Evolutionary conservation across 2,329 filamentous ascomycete species (phyloP), one percentile per base, ranked within the genome.

Genomic region (Pestalotiopsis sp.): DNA sequence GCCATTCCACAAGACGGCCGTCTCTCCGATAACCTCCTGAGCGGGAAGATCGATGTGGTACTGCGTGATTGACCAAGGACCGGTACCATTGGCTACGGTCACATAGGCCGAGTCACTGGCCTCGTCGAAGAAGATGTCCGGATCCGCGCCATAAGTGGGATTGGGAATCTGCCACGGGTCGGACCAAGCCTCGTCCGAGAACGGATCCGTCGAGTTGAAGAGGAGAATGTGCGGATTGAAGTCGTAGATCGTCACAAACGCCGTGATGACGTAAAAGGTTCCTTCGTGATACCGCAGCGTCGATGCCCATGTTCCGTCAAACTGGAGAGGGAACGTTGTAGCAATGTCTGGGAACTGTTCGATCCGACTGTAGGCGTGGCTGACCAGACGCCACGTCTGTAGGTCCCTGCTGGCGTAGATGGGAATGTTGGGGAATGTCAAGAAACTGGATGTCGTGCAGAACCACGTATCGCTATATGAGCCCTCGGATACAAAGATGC

Each of bases 391-490:
- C 85, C 85, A 89, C 64, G 83, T 82, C n/a, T 80, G 72, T n/a
- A 89, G 73, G 72, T 88, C 85, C 67, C 80, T 81, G 17, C 83
- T 86, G 2, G 84, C 84, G 72, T 87, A 83, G 23, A 89, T 81
- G 0, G 86, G 85, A 4, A 87, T 76, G 0, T 85, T 85, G 0
- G 86, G 86, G 71, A 87, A 88, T 0, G 81, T 79, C 67, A 84
- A 83, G 72, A 88, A 89, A 1, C 83, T 86, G 0, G 85, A 87
- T 0, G 84, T 84, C 3, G 81, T 83, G 71, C 84, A 86, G 75
- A 85, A 86, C 72, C 86, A 87, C 6, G 81, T 84, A n/a, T 81
- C 79, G 39, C 83, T 74, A 9, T 74, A 71, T 17, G 82, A 75
- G 13, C 75, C 72, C 6, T 59, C 57, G 2, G 57, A 27, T 23